Conservation (phyloP, 2,329 filamentous ascomycete genomes). For the Chaetomium globosum region DNA sequence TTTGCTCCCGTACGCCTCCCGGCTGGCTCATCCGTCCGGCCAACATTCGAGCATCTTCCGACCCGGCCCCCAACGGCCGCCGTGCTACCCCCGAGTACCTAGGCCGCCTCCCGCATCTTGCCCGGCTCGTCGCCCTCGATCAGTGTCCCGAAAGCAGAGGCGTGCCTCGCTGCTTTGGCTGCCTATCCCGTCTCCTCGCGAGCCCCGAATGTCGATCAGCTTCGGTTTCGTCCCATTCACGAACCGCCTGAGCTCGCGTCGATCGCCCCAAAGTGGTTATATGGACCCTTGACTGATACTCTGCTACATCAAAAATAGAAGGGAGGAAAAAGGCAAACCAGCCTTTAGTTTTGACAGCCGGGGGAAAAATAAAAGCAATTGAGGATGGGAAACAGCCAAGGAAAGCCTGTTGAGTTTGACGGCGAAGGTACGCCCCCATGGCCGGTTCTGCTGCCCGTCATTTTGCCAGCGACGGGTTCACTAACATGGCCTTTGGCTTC, state of each 20-base stretch:
- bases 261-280: slow-evolving; percentile 18
- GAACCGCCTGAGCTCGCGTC: slow-evolving; percentile 25
- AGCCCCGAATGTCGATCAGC: slow-evolving; percentile 33
- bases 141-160: not conserved
- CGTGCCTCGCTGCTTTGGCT: slow-evolving; percentile 13
- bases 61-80: not conserved
- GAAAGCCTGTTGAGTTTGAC: slow-evolving; percentile 88
- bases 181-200: slow-evolving; percentile 7
- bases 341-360: not conserved
- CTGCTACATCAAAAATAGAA: not conserved
- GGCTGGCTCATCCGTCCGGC: slow-evolving; percentile 9
- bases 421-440: slow-evolving; percentile 74
- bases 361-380: slow-evolving; percentile 12
- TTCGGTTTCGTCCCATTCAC: slow-evolving; percentile 24
- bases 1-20: slow-evolving; percentile 15
- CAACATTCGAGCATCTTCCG: not conserved
- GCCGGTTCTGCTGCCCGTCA: slow-evolving; percentile 1
- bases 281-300: slow-evolving; percentile 22
- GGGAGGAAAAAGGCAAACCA: slow-evolving; percentile 6
- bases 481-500: not conserved
- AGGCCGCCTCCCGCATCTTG: not conserved
- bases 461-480: not conserved
- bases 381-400: slow-evolving; percentile 89
- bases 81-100: not conserved
- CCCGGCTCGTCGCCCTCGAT: not conserved